A percentile compares a stretch with the other conserved stretches of the same genome.
Evolutionary conservation across 345 rosid species (phyloP).

Genomic region (Kernera saxatilis): DNA sequence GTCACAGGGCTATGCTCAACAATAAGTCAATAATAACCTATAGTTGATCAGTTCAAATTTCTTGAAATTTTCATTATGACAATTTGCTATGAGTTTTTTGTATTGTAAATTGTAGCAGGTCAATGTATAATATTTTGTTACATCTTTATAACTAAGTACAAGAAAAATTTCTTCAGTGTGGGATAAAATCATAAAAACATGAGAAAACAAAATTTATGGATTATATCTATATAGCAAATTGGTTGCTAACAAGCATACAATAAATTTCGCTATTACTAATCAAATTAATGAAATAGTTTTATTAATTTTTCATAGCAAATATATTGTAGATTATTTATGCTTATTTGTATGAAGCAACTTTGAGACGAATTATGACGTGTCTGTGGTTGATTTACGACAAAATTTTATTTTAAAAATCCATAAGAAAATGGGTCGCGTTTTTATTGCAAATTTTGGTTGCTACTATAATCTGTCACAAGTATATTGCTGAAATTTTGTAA

Average conservation of each 20-base stretch:
- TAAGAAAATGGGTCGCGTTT: background rate
- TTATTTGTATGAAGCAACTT: background rate
- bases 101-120: no score
- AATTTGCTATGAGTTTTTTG: no score
- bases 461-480: background rate
- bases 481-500: background rate
- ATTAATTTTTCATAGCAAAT: background rate
- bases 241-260: background rate
- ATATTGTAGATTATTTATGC: background rate
- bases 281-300: background rate
- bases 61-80: no score
- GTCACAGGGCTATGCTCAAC: no score
- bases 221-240: no score
- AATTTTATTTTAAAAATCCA: background rate
- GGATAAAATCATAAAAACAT: no score
- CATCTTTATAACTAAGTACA: no score
- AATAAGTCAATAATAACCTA: background rate
- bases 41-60: no score
- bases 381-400: background rate
- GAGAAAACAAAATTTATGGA: no score
- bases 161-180: no score
- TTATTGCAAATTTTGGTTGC: background rate
- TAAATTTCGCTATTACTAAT: background rate
- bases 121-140: no score
- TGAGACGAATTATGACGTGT: background rate